These are phyloP conservation scores for Vigna hirtella DNA, from an alignment of 306 rosid genomes.

Conservation along the genomic window DNA sequence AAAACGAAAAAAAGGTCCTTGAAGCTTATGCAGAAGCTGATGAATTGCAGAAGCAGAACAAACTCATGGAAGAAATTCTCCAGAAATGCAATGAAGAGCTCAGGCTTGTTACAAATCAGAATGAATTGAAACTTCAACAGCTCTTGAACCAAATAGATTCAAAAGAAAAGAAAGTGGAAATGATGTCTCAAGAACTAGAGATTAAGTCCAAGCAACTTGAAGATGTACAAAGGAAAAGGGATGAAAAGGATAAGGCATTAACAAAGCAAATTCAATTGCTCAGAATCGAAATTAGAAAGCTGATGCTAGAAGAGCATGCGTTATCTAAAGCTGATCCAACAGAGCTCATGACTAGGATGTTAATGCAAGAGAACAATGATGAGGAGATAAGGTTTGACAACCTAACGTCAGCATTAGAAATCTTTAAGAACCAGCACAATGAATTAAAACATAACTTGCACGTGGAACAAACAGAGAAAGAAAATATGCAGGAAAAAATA, in stretches of 20 bases:
- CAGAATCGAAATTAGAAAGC: slow-evolving; percentile 63
- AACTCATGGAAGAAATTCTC: slow-evolving; percentile 71
- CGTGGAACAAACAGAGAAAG: slow-evolving; percentile 66
- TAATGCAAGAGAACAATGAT: slow-evolving; percentile 28
- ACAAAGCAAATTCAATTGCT: slow-evolving; percentile 67
- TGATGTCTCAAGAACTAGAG: slow-evolving; percentile 67
- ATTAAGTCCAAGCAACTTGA: slow-evolving; percentile 68
- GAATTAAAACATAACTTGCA: slow-evolving; percentile 54
- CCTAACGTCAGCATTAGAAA: slow-evolving; percentile 64
- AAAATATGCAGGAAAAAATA: slow-evolving; percentile 60
- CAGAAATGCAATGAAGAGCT: slow-evolving; percentile 77
- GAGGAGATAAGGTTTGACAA: slow-evolving; percentile 50
- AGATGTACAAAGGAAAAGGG: slow-evolving; percentile 53
- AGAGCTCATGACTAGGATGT: slow-evolving; percentile 39
- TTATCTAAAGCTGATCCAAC: slow-evolving; percentile 49
- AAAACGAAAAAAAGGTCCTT: slow-evolving; percentile 61
- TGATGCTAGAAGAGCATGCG: slow-evolving; percentile 52
- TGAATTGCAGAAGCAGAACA: slow-evolving; percentile 69
- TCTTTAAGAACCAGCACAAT: slow-evolving; percentile 54
- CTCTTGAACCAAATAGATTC: slow-evolving; percentile 64
- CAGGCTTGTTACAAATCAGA: slow-evolving; percentile 61
- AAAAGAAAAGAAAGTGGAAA: slow-evolving; percentile 60
- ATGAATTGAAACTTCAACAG: slow-evolving; percentile 63
- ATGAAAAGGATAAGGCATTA: slow-evolving; percentile 65
- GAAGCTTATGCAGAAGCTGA: slow-evolving; percentile 70